Conservation (phyloP, 768 basidiomycete species). For the Pleurotus eryngii region DNA sequence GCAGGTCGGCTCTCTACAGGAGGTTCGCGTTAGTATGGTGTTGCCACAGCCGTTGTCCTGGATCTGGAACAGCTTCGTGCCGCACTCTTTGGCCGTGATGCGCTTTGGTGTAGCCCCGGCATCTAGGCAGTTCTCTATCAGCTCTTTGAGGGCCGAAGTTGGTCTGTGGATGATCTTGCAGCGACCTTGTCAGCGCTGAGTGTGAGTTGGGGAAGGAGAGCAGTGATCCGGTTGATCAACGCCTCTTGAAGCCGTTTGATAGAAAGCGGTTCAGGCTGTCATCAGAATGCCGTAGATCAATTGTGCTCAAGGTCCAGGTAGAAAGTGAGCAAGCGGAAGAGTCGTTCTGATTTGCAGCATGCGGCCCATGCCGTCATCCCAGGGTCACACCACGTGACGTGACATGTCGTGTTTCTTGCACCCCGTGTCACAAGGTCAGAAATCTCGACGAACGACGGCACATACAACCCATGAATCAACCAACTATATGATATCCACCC, state of each 20-base stretch:
- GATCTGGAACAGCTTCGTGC: conserved; percentile 90
- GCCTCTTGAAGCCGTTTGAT: conserved; percentile 81
- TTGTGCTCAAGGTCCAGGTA: too few relatives aligned
- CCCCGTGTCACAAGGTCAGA: too few relatives aligned
- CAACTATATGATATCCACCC: too few relatives aligned
- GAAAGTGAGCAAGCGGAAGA: not conserved
- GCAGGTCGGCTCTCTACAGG: conserved; percentile 77
- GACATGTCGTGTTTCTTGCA: not conserved
- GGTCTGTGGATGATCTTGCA: conserved; percentile 82
- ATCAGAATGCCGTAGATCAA: too few relatives aligned
- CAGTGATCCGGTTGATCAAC: conserved; percentile 88
- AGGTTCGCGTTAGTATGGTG: conserved; percentile 44
- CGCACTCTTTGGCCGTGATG: conserved; percentile 90
- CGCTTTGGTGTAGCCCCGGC: conserved; percentile 86
- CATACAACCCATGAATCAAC: too few relatives aligned
- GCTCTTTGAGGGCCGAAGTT: conserved; percentile 92
- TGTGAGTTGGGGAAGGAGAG: conserved; percentile 14
- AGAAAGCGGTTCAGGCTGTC: conserved; percentile 52
- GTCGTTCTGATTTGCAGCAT: too few relatives aligned
- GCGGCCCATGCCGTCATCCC: not conserved
- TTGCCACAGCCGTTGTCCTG: too few relatives aligned
- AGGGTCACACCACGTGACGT: not conserved
- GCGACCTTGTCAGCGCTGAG: not conserved
- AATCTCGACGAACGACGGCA: too few relatives aligned
- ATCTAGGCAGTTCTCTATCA: conserved; percentile 92